These are phyloP conservation scores for Fusarium decemcellulare DNA, from an alignment of 2,329 filamentous ascomycete genomes.

Conservation along the genomic window DNA sequence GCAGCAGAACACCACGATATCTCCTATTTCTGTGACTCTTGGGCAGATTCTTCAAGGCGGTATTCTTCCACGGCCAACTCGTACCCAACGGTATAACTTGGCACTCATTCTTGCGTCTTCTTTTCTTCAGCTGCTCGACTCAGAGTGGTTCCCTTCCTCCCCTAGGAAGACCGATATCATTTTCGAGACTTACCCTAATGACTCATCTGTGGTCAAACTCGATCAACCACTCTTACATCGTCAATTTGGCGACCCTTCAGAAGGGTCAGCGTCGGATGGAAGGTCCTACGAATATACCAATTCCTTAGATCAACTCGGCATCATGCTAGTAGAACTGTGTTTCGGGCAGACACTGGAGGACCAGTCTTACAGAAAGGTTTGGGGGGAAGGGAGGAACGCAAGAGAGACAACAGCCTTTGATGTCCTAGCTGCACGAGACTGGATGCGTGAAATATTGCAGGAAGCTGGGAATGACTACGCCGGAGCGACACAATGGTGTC, in stretches of 20 bases:
- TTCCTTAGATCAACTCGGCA: neutral
- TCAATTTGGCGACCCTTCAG: neutral
- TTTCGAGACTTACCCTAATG: neutral
- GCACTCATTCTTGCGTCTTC: neutral
- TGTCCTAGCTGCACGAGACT: neutral
- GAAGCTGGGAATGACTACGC: neutral
- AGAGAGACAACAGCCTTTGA: neutral
- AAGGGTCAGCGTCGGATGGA: no score
- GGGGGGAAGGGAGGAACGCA: neutral
- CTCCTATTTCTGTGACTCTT: neutral
- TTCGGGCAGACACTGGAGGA: constrained; percentile 6
- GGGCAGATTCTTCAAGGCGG: neutral
- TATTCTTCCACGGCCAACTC: neutral
- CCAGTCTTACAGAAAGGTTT: constrained; percentile 14
- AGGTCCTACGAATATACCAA: no score
- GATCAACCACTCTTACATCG: neutral
- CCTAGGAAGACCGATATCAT: neutral
- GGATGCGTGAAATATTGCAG: neutral
- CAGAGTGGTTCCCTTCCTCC: neutral
- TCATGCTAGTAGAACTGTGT: constrained; percentile 6
- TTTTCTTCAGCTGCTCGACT: neutral
- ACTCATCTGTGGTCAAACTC: neutral
- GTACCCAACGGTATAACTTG: neutral
- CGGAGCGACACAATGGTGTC: neutral
- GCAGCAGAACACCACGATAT: neutral